phyloP scores from a whole-genome alignment of 305 asterid species.

The Fraxinus albicans region DNA sequence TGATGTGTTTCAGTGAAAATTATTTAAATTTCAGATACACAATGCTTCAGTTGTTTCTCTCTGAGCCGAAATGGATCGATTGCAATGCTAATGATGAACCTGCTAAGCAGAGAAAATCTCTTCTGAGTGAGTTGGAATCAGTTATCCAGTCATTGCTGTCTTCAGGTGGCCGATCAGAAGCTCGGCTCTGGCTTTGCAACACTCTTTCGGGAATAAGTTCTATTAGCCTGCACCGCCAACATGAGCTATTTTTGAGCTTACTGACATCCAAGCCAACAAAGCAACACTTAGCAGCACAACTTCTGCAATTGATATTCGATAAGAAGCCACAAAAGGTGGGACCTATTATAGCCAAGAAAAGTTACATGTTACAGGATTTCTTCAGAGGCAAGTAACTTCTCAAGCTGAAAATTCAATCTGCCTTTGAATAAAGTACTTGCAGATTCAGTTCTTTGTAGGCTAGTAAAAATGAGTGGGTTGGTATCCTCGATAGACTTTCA shows the following conservation, averaged over 20 bases:
- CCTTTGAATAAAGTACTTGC: neutral
- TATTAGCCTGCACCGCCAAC: constrained; percentile 52
- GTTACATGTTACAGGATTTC: constrained; percentile 68
- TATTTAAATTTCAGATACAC: constrained; percentile 24
- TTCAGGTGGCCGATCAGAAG: constrained; percentile 75
- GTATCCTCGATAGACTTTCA: constrained; percentile 6
- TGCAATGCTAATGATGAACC: constrained; percentile 28
- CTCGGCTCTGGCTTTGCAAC: constrained; percentile 91
- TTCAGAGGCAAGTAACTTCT: constrained; percentile 65
- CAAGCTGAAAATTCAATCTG: neutral
- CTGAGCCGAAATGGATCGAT: constrained; percentile 47
- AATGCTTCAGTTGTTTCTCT: constrained; percentile 67
- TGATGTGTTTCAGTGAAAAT: constrained; percentile 19
- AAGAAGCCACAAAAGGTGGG: constrained; percentile 73
- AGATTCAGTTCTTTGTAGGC: neutral
- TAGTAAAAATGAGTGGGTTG: constrained; percentile 14
- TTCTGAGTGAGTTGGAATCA: constrained; percentile 61
- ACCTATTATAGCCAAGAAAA: constrained; percentile 68
- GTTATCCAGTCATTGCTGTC: constrained; percentile 64
- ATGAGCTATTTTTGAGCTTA: constrained; percentile 63
- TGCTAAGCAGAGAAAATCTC: constrained; percentile 40
- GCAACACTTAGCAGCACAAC: constrained; percentile 60
- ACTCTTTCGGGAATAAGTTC: constrained; percentile 61
- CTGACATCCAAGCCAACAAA: constrained; percentile 61
- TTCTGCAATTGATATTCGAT: constrained; percentile 75